Conservation (phyloP, 2,329 filamentous ascomycete species). For the Epichloe gansuensis region DNA sequence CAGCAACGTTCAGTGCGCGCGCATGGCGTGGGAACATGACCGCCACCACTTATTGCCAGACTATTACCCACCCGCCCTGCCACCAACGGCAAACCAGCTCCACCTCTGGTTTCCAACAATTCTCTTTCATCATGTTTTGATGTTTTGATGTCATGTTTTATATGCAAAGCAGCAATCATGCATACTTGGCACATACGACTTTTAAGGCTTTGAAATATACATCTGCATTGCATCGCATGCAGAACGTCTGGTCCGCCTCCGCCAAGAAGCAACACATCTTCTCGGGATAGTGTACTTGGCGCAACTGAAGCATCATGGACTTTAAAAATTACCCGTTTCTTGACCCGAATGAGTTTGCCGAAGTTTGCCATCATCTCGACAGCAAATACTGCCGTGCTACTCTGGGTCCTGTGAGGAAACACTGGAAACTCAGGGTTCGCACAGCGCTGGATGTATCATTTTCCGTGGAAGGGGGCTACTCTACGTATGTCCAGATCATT, state of each 20-base stretch:
- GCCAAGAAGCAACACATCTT: too few species aligned
- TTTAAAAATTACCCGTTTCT: conserved; percentile 49
- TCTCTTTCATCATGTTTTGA: neutral
- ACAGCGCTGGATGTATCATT: conserved; percentile 36
- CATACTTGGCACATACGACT: too few species aligned
- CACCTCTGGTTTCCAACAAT: neutral
- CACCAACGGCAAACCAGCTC: neutral
- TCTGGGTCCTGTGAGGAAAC: conserved; percentile 38
- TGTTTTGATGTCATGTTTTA: too few species aligned
- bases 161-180: too few species aligned
- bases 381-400: conserved; percentile 44
- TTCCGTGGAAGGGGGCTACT: conserved; percentile 27
- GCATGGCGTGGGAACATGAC: neutral
- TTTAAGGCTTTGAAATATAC: too few species aligned
- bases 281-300: too few species aligned
- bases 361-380: conserved; percentile 51
- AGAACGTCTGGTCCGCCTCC: too few species aligned
- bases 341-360: conserved; percentile 46
- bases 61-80: too few species aligned
- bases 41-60: neutral
- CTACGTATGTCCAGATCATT: conserved; percentile 44
- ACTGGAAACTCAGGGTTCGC: conserved; percentile 42
- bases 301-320: conserved; percentile 17
- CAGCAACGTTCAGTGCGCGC: too few species aligned
- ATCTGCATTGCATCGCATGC: too few species aligned